These are phyloP conservation scores for Fusarium nematophilum DNA, from an alignment of 2,329 filamentous ascomycete genomes.

Conservation along the genomic window DNA sequence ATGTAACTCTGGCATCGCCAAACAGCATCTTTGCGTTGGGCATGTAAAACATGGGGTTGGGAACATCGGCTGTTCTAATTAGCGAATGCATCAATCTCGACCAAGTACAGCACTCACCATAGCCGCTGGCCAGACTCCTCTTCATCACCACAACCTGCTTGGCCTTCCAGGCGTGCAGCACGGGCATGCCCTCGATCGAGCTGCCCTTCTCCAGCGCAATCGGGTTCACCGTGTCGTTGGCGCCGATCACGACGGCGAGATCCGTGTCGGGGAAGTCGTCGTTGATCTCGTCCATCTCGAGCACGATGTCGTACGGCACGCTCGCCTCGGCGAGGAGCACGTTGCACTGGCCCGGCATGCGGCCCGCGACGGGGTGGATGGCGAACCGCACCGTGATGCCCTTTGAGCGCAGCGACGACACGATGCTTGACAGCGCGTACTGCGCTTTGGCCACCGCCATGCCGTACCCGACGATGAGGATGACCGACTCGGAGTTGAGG, in stretches of 20 bases:
- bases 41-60: slow-evolving; percentile 95
- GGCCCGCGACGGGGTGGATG: slow-evolving; percentile 89
- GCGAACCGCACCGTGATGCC: slow-evolving; percentile 88
- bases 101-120: slow-evolving; percentile 71
- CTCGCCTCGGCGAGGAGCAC: slow-evolving; percentile 88
- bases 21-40: slow-evolving; percentile 91
- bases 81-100: too few species aligned
- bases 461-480: slow-evolving; percentile 91
- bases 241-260: slow-evolving; percentile 87
- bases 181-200: slow-evolving; percentile 91
- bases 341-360: slow-evolving; percentile 95
- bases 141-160: slow-evolving; percentile 96
- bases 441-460: slow-evolving; percentile 96
- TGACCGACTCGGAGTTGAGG: slow-evolving; percentile 82
- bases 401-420: slow-evolving; percentile 76
- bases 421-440: slow-evolving; percentile 89
- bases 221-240: slow-evolving; percentile 93
- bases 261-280: slow-evolving; percentile 90
- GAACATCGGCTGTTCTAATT: slow-evolving; percentile 75
- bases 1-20: slow-evolving; percentile 86
- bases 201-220: slow-evolving; percentile 86
- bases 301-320: slow-evolving; percentile 90
- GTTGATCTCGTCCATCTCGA: slow-evolving; percentile 97
- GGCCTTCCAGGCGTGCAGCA: slow-evolving; percentile 92
- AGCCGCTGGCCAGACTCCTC: slow-evolving; percentile 87